A percentile compares a stretch with the other conserved stretches of the same genome.
Conservation (phyloP, 306 rosid genomes). For the Begonia fuchsioides region DNA sequence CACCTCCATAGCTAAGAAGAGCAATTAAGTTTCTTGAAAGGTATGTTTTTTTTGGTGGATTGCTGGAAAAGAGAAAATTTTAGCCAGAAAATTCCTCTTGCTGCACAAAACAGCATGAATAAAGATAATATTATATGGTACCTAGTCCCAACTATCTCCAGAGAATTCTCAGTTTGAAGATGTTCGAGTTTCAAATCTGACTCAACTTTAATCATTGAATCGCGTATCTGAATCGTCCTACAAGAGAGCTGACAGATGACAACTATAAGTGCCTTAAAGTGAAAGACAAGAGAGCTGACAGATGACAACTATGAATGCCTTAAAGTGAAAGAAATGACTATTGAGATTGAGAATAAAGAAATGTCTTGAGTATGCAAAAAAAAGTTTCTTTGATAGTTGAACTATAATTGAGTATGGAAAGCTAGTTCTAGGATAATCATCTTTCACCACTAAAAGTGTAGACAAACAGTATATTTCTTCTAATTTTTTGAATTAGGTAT, state of each 20-base stretch:
- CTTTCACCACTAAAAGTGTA: too few species aligned
- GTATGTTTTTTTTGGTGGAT: conserved; percentile 25
- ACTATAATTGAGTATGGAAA: too few species aligned
- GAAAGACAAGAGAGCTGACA: conserved; percentile 39
- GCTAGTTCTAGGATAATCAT: too few species aligned
- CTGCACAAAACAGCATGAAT: not conserved
- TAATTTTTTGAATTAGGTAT: too few species aligned
- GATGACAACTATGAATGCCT: not conserved
- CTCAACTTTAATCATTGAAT: conserved; percentile 57
- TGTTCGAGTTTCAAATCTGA: conserved; percentile 14
- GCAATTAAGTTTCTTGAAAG: conserved; percentile 45
- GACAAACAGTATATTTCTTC: too few species aligned
- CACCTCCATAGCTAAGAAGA: conserved; percentile 74
- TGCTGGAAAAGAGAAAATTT: conserved; percentile 31
- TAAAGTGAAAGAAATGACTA: too few species aligned
- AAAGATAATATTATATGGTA: conserved; percentile 10
- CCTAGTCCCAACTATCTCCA: conserved; percentile 76
- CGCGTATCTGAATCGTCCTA: conserved; percentile 47
- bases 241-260: conserved; percentile 42
- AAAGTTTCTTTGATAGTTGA: too few species aligned
- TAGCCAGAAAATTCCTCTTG: conserved; percentile 7
- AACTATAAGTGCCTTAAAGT: too few species aligned
- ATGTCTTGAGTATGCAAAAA: too few species aligned
- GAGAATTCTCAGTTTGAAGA: conserved; percentile 29
- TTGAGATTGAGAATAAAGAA: too few species aligned